These are phyloP conservation scores for Collybiopsis confluens DNA, from an alignment of 768 basidiomycete genomes.

Conservation along the genomic window DNA sequence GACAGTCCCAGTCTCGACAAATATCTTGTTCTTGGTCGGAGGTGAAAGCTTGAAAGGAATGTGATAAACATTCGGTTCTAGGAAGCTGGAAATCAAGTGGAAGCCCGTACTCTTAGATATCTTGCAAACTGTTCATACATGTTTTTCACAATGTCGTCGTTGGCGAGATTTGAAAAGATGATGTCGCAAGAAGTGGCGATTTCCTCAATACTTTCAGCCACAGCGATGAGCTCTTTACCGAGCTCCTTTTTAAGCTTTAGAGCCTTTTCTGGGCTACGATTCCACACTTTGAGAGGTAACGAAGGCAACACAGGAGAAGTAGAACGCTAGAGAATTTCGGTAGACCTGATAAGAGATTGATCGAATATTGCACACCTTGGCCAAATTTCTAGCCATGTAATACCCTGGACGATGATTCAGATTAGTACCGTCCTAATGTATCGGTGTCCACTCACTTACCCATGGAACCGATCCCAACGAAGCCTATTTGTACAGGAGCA, in stretches of 20 bases:
- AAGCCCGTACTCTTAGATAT: conserved; percentile 46
- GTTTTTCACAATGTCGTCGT: conserved; percentile 63
- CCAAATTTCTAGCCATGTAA: conserved; percentile 78
- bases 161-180: conserved; percentile 68
- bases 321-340: conserved; percentile 23
- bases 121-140: conserved; percentile 60
- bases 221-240: conserved; percentile 45
- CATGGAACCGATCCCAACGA: conserved; percentile 50
- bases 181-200: conserved; percentile 67
- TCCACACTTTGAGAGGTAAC: conserved; percentile 68
- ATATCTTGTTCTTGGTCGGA: conserved; percentile 58
- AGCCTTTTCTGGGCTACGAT: conserved; percentile 62
- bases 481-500: conserved; percentile 31
- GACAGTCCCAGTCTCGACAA: conserved; percentile 84
- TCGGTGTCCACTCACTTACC: conserved; percentile 28
- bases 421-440: conserved; percentile 14
- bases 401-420: conserved; percentile 17
- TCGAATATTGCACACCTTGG: conserved; percentile 22
- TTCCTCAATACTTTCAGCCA: conserved; percentile 56
- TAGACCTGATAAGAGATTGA: neutral
- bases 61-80: conserved; percentile 9
- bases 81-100: neutral
- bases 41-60: conserved; percentile 29
- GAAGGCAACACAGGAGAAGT: conserved; percentile 24
- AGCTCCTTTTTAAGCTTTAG: conserved; percentile 54